Evolutionary conservation across 306 rosid genomes (phyloP).

Genomic region (Medicago ruthenica): DNA sequence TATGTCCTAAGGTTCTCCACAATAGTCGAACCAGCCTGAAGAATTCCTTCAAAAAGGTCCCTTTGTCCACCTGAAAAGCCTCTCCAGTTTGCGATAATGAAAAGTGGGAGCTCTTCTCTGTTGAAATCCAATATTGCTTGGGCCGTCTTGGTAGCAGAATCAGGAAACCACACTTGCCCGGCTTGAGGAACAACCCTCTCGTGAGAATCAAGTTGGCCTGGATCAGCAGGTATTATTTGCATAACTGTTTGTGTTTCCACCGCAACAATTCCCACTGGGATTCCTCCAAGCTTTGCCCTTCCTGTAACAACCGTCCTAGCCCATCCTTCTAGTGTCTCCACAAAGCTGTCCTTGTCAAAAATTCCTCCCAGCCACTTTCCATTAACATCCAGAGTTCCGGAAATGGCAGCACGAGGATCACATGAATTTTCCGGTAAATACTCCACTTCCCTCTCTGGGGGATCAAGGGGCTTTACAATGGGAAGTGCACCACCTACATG

Average conservation of each 20-base stretch:
- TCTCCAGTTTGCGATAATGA: slow-evolving; percentile 97
- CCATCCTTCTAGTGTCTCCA: slow-evolving; percentile 99
- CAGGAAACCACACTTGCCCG: slow-evolving; percentile 99
- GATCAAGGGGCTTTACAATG: slow-evolving; percentile 76
- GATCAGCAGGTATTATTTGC: slow-evolving; percentile 99
- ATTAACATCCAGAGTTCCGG: slow-evolving; percentile 63
- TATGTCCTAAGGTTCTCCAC: slow-evolving; percentile 98
- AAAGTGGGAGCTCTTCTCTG: slow-evolving; percentile 95
- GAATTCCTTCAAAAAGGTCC: slow-evolving; percentile 98
- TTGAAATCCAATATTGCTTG: slow-evolving; percentile 93
- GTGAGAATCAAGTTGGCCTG: slow-evolving; percentile 97
- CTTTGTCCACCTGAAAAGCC: slow-evolving; percentile 99
- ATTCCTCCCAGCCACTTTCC: slow-evolving; percentile 95
- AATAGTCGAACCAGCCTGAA: slow-evolving; percentile 99
- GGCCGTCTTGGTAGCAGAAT: slow-evolving; percentile 93
- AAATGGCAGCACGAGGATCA: slow-evolving; percentile 96
- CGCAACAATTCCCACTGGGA: slow-evolving; percentile 93
- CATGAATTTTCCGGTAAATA: slow-evolving; percentile 89
- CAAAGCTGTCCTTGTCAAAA: slow-evolving; percentile 94
- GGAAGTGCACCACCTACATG: slow-evolving; percentile 86
- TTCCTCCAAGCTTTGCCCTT: slow-evolving; percentile 99
- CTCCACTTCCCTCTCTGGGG: slow-evolving; percentile 87
- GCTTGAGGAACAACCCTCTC: slow-evolving; percentile 99
- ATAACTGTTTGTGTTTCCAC: slow-evolving; percentile 97
- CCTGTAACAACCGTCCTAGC: slow-evolving; percentile 98